Evolutionary conservation across 805 yeast genomes (phyloP).

Genomic region (Metschnikowia hibisci): DNA sequence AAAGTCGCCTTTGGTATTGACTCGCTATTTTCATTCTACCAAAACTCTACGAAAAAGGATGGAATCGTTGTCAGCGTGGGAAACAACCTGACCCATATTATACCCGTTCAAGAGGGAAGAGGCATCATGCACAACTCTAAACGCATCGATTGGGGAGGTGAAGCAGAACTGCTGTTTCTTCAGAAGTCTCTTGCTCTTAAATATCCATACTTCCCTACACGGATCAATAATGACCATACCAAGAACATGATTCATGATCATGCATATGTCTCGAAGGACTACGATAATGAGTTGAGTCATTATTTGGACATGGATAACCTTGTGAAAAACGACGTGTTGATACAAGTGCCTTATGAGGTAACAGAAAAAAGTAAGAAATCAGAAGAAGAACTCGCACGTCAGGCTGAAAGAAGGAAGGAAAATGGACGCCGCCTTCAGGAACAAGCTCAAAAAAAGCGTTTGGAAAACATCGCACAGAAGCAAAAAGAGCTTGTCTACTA

Average conservation of each 20-base stretch:
- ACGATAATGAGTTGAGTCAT: constrained; percentile 54
- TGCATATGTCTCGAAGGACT: constrained; percentile 73
- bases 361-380: constrained; percentile 59
- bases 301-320: constrained; percentile 60
- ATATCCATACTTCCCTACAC: constrained; percentile 88
- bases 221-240: constrained; percentile 59
- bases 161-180: constrained; percentile 61
- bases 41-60: constrained; percentile 44
- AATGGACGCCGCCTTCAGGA: constrained; percentile 87
- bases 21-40: constrained; percentile 69
- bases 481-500: constrained; percentile 79
- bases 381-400: constrained; percentile 68
- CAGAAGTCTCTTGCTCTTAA: constrained; percentile 65
- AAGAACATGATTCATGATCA: constrained; percentile 66
- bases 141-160: constrained; percentile 91
- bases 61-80: constrained; percentile 86
- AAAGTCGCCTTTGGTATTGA: constrained; percentile 79
- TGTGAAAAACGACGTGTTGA: constrained; percentile 64
- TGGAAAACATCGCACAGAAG: constrained; percentile 74
- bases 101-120: constrained; percentile 73
- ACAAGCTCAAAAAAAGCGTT: constrained; percentile 81
- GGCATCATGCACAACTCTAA: constrained; percentile 67
- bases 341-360: constrained; percentile 74
- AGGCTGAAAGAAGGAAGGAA: constrained; percentile 77
- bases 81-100: constrained; percentile 72